Evolutionary conservation across 208 protist species (phyloP).

Genomic region (Wallacemonas collosoma): DNA sequence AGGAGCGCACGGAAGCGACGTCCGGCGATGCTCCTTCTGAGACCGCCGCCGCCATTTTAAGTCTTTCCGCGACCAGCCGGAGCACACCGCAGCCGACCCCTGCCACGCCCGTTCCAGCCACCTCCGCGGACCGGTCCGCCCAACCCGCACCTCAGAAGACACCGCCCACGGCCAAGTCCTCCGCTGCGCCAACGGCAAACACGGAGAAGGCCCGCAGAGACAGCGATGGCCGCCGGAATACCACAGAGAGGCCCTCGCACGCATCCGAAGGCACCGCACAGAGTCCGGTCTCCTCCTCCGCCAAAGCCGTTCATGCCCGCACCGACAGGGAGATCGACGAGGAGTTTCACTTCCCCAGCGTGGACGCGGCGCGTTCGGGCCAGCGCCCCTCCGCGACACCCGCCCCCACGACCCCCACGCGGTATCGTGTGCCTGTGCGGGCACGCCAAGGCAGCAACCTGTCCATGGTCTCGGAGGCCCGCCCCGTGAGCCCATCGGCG

Average conservation of each 20-base stretch:
- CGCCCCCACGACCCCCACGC: constrained; percentile 5
- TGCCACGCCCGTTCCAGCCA: neutral
- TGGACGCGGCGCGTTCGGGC: neutral
- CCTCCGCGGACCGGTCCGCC: neutral
- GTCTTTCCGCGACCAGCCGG: neutral
- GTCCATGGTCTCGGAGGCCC: neutral
- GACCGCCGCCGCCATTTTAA: neutral
- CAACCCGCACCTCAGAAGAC: neutral
- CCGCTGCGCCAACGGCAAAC: neutral
- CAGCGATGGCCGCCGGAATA: no score
- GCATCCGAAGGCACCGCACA: no score
- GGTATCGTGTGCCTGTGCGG: neutral
- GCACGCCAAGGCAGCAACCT: neutral
- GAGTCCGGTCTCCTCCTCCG: no score
- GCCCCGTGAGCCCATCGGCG: constrained; percentile 18
- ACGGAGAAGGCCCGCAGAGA: constrained; percentile 12
- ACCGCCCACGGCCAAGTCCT: neutral
- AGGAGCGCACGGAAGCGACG: constrained; percentile 7
- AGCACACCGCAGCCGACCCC: neutral
- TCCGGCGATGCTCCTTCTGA: neutral
- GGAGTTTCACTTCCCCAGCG: constrained; percentile 15
- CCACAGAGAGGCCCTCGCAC: no score
- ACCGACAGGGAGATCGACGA: neutral
- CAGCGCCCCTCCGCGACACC: neutral
- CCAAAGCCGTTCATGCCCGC: neutral